These are phyloP conservation scores for Quercus suber DNA, from an alignment of 306 rosid genomes.

Conservation along the genomic window DNA sequence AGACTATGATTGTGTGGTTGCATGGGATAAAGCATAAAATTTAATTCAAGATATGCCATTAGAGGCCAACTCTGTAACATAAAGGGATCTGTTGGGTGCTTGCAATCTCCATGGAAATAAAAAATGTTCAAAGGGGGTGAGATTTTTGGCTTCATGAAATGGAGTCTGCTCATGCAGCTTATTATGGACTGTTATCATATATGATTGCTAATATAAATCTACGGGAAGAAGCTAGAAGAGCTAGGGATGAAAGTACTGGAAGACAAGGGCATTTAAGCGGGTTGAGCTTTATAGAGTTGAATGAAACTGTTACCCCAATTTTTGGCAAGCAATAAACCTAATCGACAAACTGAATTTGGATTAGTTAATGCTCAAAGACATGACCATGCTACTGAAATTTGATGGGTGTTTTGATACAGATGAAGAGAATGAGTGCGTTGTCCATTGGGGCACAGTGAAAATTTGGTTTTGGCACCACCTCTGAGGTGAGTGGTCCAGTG, in stretches of 20 bases:
- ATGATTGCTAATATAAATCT: constrained; percentile 27
- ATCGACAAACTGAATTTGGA: constrained; percentile 3
- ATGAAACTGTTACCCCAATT: constrained; percentile 39
- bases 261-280: constrained; percentile 35
- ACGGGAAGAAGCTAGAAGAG: constrained; percentile 39
- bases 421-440: constrained; percentile 4
- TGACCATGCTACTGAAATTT: constrained; percentile 24
- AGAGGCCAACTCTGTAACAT: constrained; percentile 39
- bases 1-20: constrained; percentile 52
- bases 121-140: constrained; percentile 35
- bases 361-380: constrained; percentile 33
- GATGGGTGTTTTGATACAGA: constrained; percentile 29
- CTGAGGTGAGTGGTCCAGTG: background rate
- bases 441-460: background rate
- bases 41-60: constrained; percentile 38
- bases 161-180: constrained; percentile 44
- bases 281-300: constrained; percentile 46
- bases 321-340: constrained; percentile 27
- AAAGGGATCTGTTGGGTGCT: constrained; percentile 42
- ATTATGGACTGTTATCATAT: constrained; percentile 35
- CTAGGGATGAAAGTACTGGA: constrained; percentile 29
- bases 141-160: constrained; percentile 38
- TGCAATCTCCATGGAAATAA: constrained; percentile 29
- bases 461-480: background rate
- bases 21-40: constrained; percentile 33